Evolutionary conservation across 345 rosid genomes (phyloP).

Genomic region (Dipteronia sinensis): DNA sequence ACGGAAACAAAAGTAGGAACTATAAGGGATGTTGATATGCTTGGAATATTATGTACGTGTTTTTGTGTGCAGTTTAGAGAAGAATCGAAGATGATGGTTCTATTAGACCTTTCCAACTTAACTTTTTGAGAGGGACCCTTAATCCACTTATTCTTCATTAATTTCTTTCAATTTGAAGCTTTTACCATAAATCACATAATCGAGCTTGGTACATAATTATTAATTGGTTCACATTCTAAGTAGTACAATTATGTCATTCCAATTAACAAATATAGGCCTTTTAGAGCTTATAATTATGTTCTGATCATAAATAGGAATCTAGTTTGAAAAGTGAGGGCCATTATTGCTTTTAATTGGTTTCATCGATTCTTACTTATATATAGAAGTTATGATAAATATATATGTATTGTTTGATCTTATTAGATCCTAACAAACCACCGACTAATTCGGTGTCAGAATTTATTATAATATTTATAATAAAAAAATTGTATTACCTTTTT

Average conservation of each 20-base stretch:
- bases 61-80: neutral
- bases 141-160: slow-evolving; percentile 16
- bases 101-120: slow-evolving; percentile 20
- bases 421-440: no score
- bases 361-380: neutral
- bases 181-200: no score
- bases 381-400: neutral
- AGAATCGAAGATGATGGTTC: slow-evolving; percentile 23
- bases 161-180: no score
- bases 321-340: slow-evolving; percentile 16
- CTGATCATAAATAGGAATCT: slow-evolving; percentile 22
- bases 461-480: no score
- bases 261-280: slow-evolving; percentile 3
- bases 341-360: neutral
- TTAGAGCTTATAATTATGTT: slow-evolving; percentile 30
- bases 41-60: neutral
- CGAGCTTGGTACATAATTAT: no score
- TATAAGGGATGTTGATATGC: slow-evolving; percentile 22
- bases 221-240: slow-evolving; percentile 15
- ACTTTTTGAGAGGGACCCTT: slow-evolving; percentile 28
- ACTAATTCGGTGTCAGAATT: no score
- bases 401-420: no score
- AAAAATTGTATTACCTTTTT: no score
- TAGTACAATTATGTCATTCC: slow-evolving; percentile 10
- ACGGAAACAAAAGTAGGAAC: slow-evolving; percentile 20